Percentiles rank a stretch among this genome's conserved stretches.
Conservation (phyloP, 495 filamentous ascomycete genomes). For the Trichodelitschia bisporula region DNA sequence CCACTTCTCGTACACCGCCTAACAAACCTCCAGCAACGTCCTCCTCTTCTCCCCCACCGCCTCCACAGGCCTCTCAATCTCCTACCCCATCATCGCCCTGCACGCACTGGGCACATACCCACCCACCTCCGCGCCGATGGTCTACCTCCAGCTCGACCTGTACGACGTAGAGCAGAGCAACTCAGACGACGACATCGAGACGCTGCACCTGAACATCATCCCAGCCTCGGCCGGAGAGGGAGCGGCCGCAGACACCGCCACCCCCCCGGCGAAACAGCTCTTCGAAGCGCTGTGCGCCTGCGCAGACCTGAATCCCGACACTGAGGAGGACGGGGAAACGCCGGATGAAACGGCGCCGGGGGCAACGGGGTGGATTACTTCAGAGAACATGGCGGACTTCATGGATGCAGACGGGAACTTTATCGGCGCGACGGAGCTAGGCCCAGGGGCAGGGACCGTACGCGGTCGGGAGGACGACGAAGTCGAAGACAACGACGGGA, state of each 20-base stretch:
- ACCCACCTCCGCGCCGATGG: slow-evolving; percentile 17
- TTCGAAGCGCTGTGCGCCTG: slow-evolving; percentile 67
- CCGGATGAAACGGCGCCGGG: slow-evolving; percentile 42
- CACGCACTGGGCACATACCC: slow-evolving; percentile 46
- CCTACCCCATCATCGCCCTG: slow-evolving; percentile 68
- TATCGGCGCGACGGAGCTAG: slow-evolving; percentile 19
- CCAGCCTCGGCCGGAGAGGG: slow-evolving; percentile 21
- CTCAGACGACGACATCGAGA: slow-evolving; percentile 39
- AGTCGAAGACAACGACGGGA: slow-evolving; percentile 14
- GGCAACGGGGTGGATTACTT: slow-evolving; percentile 85
- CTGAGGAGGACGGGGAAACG: slow-evolving; percentile 27
- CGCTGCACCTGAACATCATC: slow-evolving; percentile 50
- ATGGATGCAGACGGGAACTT: slow-evolving; percentile 41
- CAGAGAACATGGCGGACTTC: slow-evolving; percentile 75
- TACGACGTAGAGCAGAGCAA: slow-evolving; percentile 19
- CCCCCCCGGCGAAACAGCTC: slow-evolving; percentile 20
- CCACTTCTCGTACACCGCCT: no score
- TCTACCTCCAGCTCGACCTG: slow-evolving; percentile 61
- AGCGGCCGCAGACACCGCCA: slow-evolving; percentile 8
- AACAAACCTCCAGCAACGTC: no score
- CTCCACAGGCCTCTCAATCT: slow-evolving; percentile 45
- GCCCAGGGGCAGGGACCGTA: slow-evolving; percentile 32
- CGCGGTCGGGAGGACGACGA: slow-evolving; percentile 20
- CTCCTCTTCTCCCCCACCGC: slow-evolving; percentile 38
- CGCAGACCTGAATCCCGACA: slow-evolving; percentile 75